phyloP scores from a whole-genome alignment of 148 eudicot genomes.

The Rhododendron molle region DNA sequence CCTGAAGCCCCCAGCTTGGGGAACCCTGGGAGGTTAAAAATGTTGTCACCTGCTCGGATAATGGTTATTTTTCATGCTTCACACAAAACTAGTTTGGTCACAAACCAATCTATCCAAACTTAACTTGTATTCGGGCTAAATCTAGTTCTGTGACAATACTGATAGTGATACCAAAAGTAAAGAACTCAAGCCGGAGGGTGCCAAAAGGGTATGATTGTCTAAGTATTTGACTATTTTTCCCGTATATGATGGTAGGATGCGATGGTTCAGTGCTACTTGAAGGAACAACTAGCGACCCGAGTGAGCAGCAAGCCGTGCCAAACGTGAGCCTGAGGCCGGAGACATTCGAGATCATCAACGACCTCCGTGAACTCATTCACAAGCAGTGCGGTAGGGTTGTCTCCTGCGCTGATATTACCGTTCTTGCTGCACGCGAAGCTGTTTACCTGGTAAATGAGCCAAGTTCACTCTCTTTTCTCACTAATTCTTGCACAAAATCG shows the following conservation, averaged over 20 bases:
- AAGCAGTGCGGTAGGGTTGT: constrained; percentile 33
- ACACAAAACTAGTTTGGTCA: background rate
- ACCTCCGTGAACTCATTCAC: constrained; percentile 33
- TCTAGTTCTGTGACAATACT: too few relatives aligned
- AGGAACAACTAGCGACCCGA: constrained; percentile 34
- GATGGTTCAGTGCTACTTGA: constrained; percentile 48
- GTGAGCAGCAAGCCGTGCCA: constrained; percentile 38
- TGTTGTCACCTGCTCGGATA: background rate
- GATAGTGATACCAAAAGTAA: too few relatives aligned
- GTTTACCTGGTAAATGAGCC: constrained; percentile 21
- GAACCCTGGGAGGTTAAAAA: background rate
- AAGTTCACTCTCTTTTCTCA: background rate
- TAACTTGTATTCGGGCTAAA: background rate
- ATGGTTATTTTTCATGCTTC: background rate
- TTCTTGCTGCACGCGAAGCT: constrained; percentile 52
- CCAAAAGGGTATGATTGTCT: background rate
- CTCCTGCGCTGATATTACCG: constrained; percentile 46
- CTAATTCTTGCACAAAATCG: background rate
- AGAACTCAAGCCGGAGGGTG: too few relatives aligned
- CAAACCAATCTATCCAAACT: background rate
- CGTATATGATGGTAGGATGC: constrained; percentile 27
- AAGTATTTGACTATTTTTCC: background rate
- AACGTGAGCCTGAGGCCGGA: constrained; percentile 32
- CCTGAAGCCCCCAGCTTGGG: background rate
- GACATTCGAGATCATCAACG: constrained; percentile 32